Conservation (phyloP, 305 asterid species). For the Fraxinus velutina region DNA sequence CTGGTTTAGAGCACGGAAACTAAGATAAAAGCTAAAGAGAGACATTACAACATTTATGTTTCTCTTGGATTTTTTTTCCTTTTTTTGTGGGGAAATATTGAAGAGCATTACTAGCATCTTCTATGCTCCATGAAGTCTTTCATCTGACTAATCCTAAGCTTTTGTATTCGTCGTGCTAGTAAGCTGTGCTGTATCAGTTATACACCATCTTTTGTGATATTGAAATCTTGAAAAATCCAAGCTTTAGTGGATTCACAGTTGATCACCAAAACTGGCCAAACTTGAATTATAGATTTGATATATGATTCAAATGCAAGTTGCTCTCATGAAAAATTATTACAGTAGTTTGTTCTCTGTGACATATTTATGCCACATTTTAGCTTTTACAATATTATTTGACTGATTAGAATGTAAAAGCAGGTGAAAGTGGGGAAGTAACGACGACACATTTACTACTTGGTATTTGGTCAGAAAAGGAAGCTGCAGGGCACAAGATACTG, state of each 20-base stretch:
- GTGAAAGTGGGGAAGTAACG: conserved; percentile 81
- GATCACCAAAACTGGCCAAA: not conserved
- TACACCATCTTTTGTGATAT: not conserved
- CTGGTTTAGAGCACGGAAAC: not conserved
- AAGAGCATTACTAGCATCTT: not conserved
- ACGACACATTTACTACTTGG: conserved; percentile 68
- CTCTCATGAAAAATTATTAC: not conserved
- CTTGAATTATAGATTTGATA: not conserved
- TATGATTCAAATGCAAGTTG: not conserved
- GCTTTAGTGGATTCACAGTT: not conserved
- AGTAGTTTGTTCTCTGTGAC: conserved; percentile 1
- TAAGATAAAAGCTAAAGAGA: not conserved
- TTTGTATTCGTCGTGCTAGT: not conserved
- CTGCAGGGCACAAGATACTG: conserved; percentile 73
- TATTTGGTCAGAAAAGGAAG: conserved; percentile 73
- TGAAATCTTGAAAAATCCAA: not conserved
- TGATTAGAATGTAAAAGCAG: conserved; percentile 33
- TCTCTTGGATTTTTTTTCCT: not conserved
- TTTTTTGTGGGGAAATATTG: not conserved
- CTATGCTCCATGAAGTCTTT: not conserved
- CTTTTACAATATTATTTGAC: not conserved
- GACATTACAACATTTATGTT: not conserved
- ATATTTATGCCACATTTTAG: not conserved
- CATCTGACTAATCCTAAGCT: not conserved
- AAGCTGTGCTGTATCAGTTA: not conserved